Conservation (phyloP, 768 basidiomycete species). For the Tulasnella sp. region DNA sequence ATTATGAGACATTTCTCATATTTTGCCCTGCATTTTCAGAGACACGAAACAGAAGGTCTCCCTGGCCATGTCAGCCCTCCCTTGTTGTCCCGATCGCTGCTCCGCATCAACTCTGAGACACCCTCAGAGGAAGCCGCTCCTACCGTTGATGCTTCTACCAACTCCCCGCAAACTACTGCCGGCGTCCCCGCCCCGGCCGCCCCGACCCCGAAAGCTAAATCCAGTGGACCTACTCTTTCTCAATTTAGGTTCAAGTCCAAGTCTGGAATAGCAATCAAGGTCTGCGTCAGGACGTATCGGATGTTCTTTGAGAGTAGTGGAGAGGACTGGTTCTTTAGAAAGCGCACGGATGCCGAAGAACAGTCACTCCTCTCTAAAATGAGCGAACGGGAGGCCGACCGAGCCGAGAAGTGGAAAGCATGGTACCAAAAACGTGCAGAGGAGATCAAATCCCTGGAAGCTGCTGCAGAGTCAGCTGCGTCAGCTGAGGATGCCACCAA, state of each 20-base stretch:
- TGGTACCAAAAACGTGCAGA: not conserved
- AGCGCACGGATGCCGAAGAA: slow-evolving; percentile 7
- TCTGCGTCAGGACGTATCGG: slow-evolving; percentile 60
- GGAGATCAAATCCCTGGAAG: not conserved
- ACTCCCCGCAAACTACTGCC: not conserved
- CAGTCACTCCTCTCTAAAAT: not conserved
- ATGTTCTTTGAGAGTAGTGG: slow-evolving; percentile 61
- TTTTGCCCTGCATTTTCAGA: not conserved
- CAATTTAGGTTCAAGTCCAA: slow-evolving; percentile 18
- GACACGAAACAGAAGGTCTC: slow-evolving; percentile 30
- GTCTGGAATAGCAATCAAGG: slow-evolving; percentile 64
- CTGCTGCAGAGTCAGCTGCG: not conserved
- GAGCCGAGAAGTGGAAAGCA: not conserved
- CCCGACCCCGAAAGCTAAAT: not conserved
- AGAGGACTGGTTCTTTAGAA: slow-evolving; percentile 23
- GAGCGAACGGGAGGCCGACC: not conserved
- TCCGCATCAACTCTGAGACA: not conserved
- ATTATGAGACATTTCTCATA: not conserved
- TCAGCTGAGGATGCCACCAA: not conserved
- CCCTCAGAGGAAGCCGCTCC: slow-evolving; percentile 1
- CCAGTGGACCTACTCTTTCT: slow-evolving; percentile 3
- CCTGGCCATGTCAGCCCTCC: slow-evolving; percentile 28
- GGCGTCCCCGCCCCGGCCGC: not conserved
- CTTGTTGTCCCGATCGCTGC: slow-evolving; percentile 22
- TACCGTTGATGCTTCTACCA: not conserved